phyloP scores from a whole-genome alignment of 148 eudicot species.

The Camellia japonica region DNA sequence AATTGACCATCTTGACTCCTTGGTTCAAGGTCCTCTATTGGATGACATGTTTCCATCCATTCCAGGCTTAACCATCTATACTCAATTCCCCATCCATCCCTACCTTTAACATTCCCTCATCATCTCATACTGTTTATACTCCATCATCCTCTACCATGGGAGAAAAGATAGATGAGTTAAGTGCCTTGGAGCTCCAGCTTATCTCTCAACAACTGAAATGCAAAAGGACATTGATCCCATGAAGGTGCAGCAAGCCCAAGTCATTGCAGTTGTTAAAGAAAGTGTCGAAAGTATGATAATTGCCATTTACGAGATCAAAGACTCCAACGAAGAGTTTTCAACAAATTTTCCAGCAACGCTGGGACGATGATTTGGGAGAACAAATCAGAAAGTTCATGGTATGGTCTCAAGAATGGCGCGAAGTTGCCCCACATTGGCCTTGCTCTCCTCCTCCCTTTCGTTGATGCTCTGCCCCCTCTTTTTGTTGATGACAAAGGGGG shows the following conservation, averaged over 20 bases:
- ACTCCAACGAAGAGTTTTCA: neutral
- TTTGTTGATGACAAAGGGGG: neutral
- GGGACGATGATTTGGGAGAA: no score
- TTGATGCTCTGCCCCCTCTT: neutral
- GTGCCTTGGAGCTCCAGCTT: neutral
- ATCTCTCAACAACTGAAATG: neutral
- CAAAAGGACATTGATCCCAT: neutral
- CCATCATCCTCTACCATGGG: neutral
- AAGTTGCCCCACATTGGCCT: no score
- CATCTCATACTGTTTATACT: neutral
- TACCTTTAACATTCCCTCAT: neutral
- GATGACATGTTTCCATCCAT: no score
- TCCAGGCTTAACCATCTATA: no score
- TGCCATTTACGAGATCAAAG: neutral
- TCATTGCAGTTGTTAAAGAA: no score
- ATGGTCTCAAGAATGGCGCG: no score
- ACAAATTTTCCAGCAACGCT: neutral
- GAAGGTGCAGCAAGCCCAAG: neutral
- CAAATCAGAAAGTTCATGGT: no score
- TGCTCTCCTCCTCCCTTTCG: neutral
- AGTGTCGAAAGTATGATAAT: neutral
- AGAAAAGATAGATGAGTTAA: no score
- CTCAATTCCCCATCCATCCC: neutral
- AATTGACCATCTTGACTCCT: no score
- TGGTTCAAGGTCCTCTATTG: no score